Base-by-base conservation (phyloP, 2,329 filamentous ascomycete genomes). In the Verticillium longisporum region DNA sequence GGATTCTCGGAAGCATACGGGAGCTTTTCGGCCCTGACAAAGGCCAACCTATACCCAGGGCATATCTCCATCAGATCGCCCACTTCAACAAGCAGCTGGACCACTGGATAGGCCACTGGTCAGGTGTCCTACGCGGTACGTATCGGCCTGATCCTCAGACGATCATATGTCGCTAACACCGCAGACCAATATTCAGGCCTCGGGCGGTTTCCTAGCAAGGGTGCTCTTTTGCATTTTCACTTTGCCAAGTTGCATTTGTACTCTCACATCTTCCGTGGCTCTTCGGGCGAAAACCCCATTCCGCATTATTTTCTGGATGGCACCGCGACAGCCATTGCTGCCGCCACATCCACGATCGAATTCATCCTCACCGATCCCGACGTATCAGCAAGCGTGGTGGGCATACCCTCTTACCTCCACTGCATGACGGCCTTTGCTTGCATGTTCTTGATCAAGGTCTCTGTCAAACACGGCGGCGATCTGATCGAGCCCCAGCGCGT, bases 21-120 rank as follows among this genome's bases (percentile, higher is more conserved):
- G 73, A 85, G 9, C 62, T 83, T 0, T 86, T 87, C 62, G 83
- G 84, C 0, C 79, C 79, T 0, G 83, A 86, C 57, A 80, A 75
- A 0, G 79, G 82, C 18, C 78, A 82, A 33, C 74, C 78, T 0
- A 72, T 86, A 5, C 79, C 80, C 0, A 74, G 80, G 21, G 76
- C 78, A 2, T 82, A 84, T 61, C 76, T 80, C 34, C 75, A 78
- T 10, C 83, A 86, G 59, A 71, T 73, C 45, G 65, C 62, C 1
- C 72, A 70, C 61, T 73, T 69, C 15, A 65, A 68, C 6, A 65
- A 70, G 3, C 73, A 75, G 36, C 66, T 77, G 1, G 74, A 76
- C 6, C 68, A 72, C n/a, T 77, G 75, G 73, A 65, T 74, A 1
- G 66, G 66, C 0, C 69, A 72, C 3, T 77, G 75, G 75, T 72